Conservation (phyloP, 2,329 filamentous ascomycete genomes). For the Neocatenulostroma microsporum region DNA sequence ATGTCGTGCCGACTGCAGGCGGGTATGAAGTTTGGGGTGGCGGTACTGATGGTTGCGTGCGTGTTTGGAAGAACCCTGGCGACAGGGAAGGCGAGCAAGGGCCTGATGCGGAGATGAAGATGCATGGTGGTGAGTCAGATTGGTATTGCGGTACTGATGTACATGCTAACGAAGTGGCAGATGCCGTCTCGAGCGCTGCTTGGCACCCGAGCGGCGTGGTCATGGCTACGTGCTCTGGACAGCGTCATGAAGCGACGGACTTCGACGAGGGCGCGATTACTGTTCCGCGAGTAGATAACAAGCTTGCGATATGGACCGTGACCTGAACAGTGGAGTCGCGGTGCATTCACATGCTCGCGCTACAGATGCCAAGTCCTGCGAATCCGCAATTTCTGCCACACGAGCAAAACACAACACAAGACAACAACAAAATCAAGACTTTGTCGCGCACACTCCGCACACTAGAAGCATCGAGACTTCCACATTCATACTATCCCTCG, state of each 20-base stretch:
- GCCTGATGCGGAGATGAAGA: conserved; percentile 37
- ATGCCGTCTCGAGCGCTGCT: conserved; percentile 38
- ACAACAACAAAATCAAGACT: no score
- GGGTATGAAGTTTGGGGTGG: conserved; percentile 53
- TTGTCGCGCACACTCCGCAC: no score
- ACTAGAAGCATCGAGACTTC: no score
- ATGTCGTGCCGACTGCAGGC: conserved; percentile 36
- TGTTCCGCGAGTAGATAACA: background rate
- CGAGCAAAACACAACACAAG: no score
- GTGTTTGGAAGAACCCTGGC: conserved; percentile 43
- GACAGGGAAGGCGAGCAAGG: conserved; percentile 33
- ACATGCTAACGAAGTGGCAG: conserved; percentile 16
- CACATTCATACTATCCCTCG: no score
- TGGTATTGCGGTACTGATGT: background rate
- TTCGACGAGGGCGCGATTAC: background rate
- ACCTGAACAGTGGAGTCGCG: no score
- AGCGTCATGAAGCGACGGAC: no score
- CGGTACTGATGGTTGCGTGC: conserved; percentile 46
- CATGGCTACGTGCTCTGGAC: conserved; percentile 45
- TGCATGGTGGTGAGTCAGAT: conserved; percentile 33
- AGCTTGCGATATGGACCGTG: conserved; percentile 4
- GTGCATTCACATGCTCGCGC: no score
- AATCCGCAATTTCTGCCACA: no score
- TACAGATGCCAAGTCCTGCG: no score
- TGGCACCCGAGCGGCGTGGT: conserved; percentile 43